Conservation (phyloP, 352 stramenopile genomes). For the Globisporangium middletonii region DNA sequence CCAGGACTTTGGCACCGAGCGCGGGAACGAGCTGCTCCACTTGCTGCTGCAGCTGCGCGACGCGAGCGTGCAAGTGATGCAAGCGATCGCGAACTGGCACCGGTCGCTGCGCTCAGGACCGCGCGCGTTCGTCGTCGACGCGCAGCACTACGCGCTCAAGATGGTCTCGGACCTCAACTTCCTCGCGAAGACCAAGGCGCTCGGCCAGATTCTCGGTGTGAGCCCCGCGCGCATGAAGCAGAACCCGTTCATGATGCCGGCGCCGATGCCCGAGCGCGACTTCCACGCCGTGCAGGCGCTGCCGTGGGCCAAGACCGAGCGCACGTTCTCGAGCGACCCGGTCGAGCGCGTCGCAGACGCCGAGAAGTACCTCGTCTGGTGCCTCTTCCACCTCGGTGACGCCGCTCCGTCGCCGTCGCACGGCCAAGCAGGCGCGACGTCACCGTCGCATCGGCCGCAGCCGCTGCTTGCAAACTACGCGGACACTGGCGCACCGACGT, state of each 20-base stretch:
- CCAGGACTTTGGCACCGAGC: slow-evolving; percentile 29
- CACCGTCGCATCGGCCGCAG: neutral
- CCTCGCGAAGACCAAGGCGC: slow-evolving; percentile 35
- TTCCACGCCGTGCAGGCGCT: slow-evolving; percentile 28
- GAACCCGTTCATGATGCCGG: slow-evolving; percentile 84
- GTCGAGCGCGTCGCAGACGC: slow-evolving; percentile 41
- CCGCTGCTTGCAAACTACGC: neutral
- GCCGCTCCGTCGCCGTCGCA: neutral
- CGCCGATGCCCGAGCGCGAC: slow-evolving; percentile 53
- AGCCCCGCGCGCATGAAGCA: slow-evolving; percentile 52
- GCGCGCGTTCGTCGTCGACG: slow-evolving; percentile 40
- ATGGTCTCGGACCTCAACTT: slow-evolving; percentile 82
- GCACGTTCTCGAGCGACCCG: slow-evolving; percentile 21
- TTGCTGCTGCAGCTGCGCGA: slow-evolving; percentile 62
- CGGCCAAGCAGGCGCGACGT: neutral
- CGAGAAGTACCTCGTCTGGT: slow-evolving; percentile 67
- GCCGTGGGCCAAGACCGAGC: slow-evolving; percentile 18
- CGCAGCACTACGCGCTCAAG: slow-evolving; percentile 61
- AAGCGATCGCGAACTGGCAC: slow-evolving; percentile 55
- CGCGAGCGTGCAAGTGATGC: slow-evolving; percentile 43
- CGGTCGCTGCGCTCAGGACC: slow-evolving; percentile 16
- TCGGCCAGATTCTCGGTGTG: slow-evolving; percentile 51
- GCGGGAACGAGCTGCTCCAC: slow-evolving; percentile 50
- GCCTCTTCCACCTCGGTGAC: slow-evolving; percentile 35
- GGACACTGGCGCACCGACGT: slow-evolving; percentile 19